Evolutionary conservation across 257 asterid genomes (phyloP).

Genomic region (Osmanthus fragrans): DNA sequence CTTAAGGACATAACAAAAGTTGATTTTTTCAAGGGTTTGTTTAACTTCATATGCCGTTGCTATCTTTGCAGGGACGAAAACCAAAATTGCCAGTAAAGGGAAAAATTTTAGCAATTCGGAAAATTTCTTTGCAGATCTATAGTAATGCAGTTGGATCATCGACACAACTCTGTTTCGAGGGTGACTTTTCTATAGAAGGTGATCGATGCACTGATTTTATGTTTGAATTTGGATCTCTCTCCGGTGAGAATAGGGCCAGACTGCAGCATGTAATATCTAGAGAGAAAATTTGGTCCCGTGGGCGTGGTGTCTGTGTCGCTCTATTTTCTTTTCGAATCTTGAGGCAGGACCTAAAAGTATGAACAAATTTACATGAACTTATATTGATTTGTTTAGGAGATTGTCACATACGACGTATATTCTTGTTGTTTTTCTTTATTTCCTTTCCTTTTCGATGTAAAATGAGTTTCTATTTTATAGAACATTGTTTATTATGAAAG

Average conservation of each 20-base stretch:
- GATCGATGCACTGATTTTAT: background rate
- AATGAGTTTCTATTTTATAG: too few relatives aligned
- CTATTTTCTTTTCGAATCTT: background rate
- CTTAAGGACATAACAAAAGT: background rate
- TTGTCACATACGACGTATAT: too few relatives aligned
- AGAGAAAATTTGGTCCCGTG: background rate
- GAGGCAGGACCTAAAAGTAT: background rate
- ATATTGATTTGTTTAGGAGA: too few relatives aligned
- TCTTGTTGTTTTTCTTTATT: too few relatives aligned
- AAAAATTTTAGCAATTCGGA: conserved; percentile 35
- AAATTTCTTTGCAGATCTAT: conserved; percentile 73
- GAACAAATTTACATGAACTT: background rate
- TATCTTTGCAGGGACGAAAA: conserved; percentile 61
- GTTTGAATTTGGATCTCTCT: too few relatives aligned
- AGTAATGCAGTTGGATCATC: conserved; percentile 10
- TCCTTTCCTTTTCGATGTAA: too few relatives aligned
- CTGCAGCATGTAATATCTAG: too few relatives aligned
- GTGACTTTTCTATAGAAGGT: background rate
- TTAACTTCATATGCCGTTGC: conserved; percentile 12
- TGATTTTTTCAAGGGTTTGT: background rate
- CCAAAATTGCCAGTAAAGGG: conserved; percentile 47
- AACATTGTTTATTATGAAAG: too few relatives aligned
- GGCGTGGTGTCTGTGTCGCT: background rate
- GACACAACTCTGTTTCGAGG: background rate
- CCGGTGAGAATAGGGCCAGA: too few relatives aligned